Conservation (phyloP, 352 stramenopile species). For the Albugo laibachii region DNA sequence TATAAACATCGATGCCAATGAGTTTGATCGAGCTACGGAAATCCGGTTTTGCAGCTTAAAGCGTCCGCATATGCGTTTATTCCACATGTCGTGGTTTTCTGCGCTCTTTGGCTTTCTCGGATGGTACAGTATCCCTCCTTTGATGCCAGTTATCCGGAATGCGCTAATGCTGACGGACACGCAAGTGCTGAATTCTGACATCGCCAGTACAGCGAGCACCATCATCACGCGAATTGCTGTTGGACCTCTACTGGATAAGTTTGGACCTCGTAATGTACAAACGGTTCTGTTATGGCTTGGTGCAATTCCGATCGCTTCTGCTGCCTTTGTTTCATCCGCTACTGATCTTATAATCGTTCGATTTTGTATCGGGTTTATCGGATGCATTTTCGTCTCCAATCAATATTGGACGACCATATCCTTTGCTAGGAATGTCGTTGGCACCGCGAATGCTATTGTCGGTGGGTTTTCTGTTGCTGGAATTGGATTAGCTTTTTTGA, state of each 20-base stretch:
- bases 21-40: conserved; percentile 47
- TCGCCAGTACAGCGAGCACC: conserved; percentile 78
- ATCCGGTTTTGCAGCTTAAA: conserved; percentile 64
- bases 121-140: conserved; percentile 88
- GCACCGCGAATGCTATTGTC: conserved; percentile 83
- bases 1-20: conserved; percentile 16
- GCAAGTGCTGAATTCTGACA: conserved; percentile 84
- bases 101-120: conserved; percentile 88
- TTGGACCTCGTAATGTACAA: conserved; percentile 73
- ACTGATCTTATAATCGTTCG: conserved; percentile 63
- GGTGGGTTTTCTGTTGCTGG: conserved; percentile 86
- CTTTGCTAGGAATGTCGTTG: conserved; percentile 87
- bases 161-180: conserved; percentile 69
- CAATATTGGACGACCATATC: conserved; percentile 92
- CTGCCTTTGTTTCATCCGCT: conserved; percentile 72
- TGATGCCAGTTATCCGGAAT: conserved; percentile 82
- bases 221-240: conserved; percentile 85
- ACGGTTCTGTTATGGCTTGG: conserved; percentile 59
- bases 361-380: conserved; percentile 90
- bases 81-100: conserved; percentile 83
- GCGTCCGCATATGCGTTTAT: conserved; percentile 88
- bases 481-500: conserved; percentile 77
- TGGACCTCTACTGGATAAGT: conserved; percentile 86
- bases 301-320: conserved; percentile 70
- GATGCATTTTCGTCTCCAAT: conserved; percentile 86